These are phyloP conservation scores for Fonticula alba DNA, from an alignment of 78 protist species.

Conservation along the genomic window DNA sequence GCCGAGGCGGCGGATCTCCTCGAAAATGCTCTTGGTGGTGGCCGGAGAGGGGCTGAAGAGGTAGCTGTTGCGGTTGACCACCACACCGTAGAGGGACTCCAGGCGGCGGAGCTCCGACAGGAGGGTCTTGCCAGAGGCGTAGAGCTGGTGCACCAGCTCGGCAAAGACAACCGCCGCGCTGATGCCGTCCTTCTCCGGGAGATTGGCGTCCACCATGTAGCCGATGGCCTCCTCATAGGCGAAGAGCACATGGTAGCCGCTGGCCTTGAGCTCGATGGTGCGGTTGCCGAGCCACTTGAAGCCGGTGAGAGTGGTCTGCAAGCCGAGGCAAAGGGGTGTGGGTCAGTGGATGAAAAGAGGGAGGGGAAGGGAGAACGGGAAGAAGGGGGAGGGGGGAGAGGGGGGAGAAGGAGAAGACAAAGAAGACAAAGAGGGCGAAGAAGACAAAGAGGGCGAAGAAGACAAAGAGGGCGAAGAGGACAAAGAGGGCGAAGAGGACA, in stretches of 20 bases:
- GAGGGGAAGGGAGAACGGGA: too few species aligned
- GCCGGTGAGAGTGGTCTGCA: slow-evolving; percentile 80
- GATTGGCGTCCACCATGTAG: slow-evolving; percentile 52
- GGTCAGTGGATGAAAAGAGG: too few species aligned
- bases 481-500: too few species aligned
- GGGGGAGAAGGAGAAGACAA: too few species aligned
- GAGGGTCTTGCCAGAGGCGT: too few species aligned
- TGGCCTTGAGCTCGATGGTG: slow-evolving; percentile 28
- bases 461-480: not conserved
- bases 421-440: too few species aligned
- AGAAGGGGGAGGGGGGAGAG: too few species aligned
- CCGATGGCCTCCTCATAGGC: slow-evolving; percentile 85
- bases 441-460: not conserved
- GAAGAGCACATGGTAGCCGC: slow-evolving; percentile 46
- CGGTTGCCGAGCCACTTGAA: slow-evolving; percentile 96
- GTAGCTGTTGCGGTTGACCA: slow-evolving; percentile 2
- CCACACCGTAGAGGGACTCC: too few species aligned
- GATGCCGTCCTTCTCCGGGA: slow-evolving; percentile 92
- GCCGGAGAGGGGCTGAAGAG: not conserved
- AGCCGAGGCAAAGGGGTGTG: not conserved
- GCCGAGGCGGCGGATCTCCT: not conserved
- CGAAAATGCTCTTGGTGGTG: not conserved
- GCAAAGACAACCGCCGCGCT: slow-evolving; percentile 57
- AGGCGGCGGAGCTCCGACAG: too few species aligned
- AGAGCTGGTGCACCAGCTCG: slow-evolving; percentile 21